Evolutionary conservation across 768 basidiomycete species (phyloP).

Genomic region (Crucibulum laeve): DNA sequence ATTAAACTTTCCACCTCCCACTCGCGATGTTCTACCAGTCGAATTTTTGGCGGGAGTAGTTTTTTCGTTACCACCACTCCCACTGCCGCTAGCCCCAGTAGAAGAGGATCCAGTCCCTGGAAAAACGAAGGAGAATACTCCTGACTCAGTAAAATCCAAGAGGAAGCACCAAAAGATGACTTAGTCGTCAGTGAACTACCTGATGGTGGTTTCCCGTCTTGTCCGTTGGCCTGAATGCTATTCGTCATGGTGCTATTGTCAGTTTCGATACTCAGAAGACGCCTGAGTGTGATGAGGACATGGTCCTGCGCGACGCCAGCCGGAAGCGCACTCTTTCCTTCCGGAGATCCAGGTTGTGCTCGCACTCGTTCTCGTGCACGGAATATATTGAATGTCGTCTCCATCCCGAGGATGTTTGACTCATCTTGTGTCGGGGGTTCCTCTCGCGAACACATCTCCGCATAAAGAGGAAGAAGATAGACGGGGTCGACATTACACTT

Average conservation of each 20-base stretch:
- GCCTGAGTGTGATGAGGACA: slow-evolving; percentile 11
- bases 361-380: slow-evolving; percentile 46
- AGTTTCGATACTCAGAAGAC: not conserved
- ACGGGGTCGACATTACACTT: slow-evolving; percentile 40
- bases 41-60: too few relatives aligned
- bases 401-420: slow-evolving; percentile 47
- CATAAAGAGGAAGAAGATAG: slow-evolving; percentile 52
- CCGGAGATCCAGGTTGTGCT: slow-evolving; percentile 12
- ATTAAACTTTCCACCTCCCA: too few relatives aligned
- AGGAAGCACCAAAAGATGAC: too few relatives aligned
- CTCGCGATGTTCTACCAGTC: too few relatives aligned
- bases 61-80: too few relatives aligned
- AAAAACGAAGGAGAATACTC: too few relatives aligned
- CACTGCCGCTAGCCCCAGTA: too few relatives aligned
- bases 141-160: too few relatives aligned
- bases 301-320: slow-evolving; percentile 10
- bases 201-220: too few relatives aligned
- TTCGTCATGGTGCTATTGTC: not conserved
- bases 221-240: too few relatives aligned
- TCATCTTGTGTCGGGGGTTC: slow-evolving; percentile 53
- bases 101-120: too few relatives aligned
- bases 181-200: too few relatives aligned
- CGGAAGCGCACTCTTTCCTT: slow-evolving; percentile 16
- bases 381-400: slow-evolving; percentile 44
- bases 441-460: slow-evolving; percentile 45